Evolutionary conservation across 2,329 filamentous ascomycete species (phyloP).

Genomic region (Drechslerella coelobrocha): DNA sequence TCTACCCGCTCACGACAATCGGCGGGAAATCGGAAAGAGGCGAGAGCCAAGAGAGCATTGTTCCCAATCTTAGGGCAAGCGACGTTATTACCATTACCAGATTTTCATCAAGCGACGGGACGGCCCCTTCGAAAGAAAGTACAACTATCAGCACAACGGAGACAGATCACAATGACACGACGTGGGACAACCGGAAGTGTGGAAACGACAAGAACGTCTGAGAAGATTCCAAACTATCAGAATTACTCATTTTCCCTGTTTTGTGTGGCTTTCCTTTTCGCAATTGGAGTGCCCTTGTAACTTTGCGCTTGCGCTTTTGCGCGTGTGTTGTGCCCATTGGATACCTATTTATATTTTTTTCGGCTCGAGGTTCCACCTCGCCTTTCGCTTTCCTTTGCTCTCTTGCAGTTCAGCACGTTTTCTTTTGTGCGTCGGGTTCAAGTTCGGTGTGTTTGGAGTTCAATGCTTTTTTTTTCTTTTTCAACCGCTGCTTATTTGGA

Average conservation of each 20-base stretch:
- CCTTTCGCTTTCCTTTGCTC: constrained; percentile 30
- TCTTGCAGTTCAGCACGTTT: constrained; percentile 6
- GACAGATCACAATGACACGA: constrained; percentile 9
- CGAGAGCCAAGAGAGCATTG: constrained; percentile 45
- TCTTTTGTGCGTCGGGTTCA: neutral
- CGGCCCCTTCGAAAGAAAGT: constrained; percentile 28
- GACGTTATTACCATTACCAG: constrained; percentile 30
- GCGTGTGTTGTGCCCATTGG: constrained; percentile 13
- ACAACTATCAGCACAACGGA: constrained; percentile 8
- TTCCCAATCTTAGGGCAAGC: constrained; percentile 6
- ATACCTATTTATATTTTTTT: constrained; percentile 13
- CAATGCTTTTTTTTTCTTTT: no score
- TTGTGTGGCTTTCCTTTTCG: neutral
- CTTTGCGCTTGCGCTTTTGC: neutral
- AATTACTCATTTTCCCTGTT: neutral
- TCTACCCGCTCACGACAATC: constrained; percentile 34
- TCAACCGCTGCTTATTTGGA: no score
- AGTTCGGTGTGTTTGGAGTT: neutral
- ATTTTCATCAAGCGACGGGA: constrained; percentile 20
- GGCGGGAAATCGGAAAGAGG: constrained; percentile 32
- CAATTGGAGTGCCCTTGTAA: neutral
- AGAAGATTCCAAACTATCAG: neutral
- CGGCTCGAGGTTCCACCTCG: constrained; percentile 41
- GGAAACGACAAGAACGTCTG: constrained; percentile 36
- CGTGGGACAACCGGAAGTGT: constrained; percentile 17